These are phyloP conservation scores for Candida nonsorbophila DNA, from an alignment of 805 yeast species.

Conservation along the genomic window DNA sequence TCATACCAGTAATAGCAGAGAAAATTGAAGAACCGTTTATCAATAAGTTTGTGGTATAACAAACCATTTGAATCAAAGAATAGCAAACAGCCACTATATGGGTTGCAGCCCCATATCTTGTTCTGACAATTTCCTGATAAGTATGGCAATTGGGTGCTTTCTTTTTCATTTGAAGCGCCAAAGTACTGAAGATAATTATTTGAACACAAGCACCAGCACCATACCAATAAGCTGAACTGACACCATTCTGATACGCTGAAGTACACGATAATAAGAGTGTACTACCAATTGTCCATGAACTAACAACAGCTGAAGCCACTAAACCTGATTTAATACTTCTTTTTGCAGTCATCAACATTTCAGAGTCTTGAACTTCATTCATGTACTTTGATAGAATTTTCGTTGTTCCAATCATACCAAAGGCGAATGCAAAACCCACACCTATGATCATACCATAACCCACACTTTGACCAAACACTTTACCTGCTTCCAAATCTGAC, in stretches of 20 bases:
- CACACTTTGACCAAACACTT: slow-evolving; percentile 11
- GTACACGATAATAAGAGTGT: slow-evolving; percentile 21
- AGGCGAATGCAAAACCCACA: slow-evolving; percentile 38
- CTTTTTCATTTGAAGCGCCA: slow-evolving; percentile 35
- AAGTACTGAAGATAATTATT: slow-evolving; percentile 26
- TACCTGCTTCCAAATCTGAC: slow-evolving; percentile 4
- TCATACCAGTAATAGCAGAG: slow-evolving; percentile 37
- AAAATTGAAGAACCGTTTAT: slow-evolving; percentile 42
- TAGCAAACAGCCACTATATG: slow-evolving; percentile 18
- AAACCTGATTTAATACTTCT: slow-evolving; percentile 36
- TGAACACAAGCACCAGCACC: slow-evolving; percentile 34
- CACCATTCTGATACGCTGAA: slow-evolving; percentile 15
- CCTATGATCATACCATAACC: slow-evolving; percentile 42
- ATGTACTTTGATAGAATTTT: slow-evolving; percentile 26
- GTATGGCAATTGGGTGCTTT: slow-evolving; percentile 41
- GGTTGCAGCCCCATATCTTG: slow-evolving; percentile 28
- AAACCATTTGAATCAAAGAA: slow-evolving; percentile 30
- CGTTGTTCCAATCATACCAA: slow-evolving; percentile 30
- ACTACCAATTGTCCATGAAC: slow-evolving; percentile 46
- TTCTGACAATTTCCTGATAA: slow-evolving; percentile 28
- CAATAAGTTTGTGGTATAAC: slow-evolving; percentile 25
- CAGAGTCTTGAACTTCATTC: slow-evolving; percentile 38
- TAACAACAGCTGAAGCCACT: slow-evolving; percentile 36
- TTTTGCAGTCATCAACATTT: slow-evolving; percentile 40
- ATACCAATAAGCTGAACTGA: slow-evolving; percentile 31